These are phyloP conservation scores for Lagenidium giganteum DNA, from an alignment of 352 stramenopile species.

Conservation along the genomic window DNA sequence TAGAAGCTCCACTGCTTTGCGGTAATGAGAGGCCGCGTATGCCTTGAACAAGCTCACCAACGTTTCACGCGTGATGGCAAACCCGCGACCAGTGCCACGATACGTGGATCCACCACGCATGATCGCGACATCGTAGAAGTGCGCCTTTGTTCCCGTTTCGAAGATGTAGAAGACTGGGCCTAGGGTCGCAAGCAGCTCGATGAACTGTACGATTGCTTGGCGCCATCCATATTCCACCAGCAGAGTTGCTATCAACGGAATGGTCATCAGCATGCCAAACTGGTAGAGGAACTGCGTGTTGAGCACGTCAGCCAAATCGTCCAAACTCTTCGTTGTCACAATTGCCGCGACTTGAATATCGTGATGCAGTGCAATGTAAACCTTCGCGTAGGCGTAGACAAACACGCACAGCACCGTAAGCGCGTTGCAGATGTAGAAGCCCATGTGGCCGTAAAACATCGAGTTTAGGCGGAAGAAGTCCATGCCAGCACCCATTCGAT, in stretches of 20 bases:
- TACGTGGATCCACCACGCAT: conserved; percentile 75
- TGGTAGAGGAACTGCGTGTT: conserved; percentile 79
- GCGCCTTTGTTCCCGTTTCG: conserved; percentile 62
- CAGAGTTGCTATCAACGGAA: conserved; percentile 59
- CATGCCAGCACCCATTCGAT: conserved; percentile 65
- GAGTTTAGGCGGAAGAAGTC: conserved; percentile 79
- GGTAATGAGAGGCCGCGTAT: conserved; percentile 64
- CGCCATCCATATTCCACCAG: conserved; percentile 67
- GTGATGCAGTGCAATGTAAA: conserved; percentile 57
- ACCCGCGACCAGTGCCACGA: conserved; percentile 59
- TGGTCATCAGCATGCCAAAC: conserved; percentile 75
- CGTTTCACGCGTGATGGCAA: conserved; percentile 67
- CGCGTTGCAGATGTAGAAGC: conserved; percentile 75
- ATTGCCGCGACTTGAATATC: conserved; percentile 58
- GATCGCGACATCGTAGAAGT: conserved; percentile 67
- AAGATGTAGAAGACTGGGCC: conserved; percentile 77
- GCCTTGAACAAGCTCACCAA: conserved; percentile 71
- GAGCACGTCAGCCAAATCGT: conserved; percentile 52
- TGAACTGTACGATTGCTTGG: conserved; percentile 54
- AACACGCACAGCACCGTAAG: conserved; percentile 65
- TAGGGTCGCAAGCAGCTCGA: conserved; percentile 61
- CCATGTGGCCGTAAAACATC: conserved; percentile 78
- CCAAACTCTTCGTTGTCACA: conserved; percentile 48
- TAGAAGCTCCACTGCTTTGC: conserved; percentile 61
- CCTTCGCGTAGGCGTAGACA: conserved; percentile 59